These are phyloP conservation scores for Xylaria bambusicola DNA, from an alignment of 495 filamentous ascomycete genomes.

Conservation along the genomic window DNA sequence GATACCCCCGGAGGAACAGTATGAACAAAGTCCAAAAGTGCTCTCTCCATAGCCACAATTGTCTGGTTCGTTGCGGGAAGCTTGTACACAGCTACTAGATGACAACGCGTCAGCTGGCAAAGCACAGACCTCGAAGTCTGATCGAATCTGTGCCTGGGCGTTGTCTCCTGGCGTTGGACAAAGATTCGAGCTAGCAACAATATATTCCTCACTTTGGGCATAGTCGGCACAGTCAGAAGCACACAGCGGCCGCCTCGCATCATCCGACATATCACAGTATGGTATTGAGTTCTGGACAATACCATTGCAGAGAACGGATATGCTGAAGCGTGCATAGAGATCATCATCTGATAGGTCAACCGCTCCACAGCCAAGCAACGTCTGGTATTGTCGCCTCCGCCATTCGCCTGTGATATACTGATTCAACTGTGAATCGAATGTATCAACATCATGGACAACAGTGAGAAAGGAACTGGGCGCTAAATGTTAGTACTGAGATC, in stretches of 20 bases:
- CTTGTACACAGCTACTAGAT: constrained; percentile 71
- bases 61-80: constrained; percentile 74
- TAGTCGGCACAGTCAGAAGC: constrained; percentile 85
- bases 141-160: constrained; percentile 76
- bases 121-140: constrained; percentile 90
- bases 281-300: constrained; percentile 87
- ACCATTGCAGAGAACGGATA: constrained; percentile 88
- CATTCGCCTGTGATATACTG: constrained; percentile 63
- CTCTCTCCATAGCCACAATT: constrained; percentile 88
- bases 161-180: constrained; percentile 65
- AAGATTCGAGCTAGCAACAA: constrained; percentile 70
- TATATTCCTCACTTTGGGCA: constrained; percentile 83
- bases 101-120: constrained; percentile 75
- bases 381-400: constrained; percentile 53
- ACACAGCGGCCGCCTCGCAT: constrained; percentile 75
- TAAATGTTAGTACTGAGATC: constrained; percentile 4
- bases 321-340: constrained; percentile 92
- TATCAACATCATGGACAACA: constrained; percentile 70
- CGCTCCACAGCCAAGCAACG: constrained; percentile 76
- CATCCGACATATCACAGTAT: constrained; percentile 64
- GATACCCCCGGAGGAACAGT: constrained; percentile 76
- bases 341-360: constrained; percentile 56
- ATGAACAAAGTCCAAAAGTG: constrained; percentile 80
- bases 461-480: constrained; percentile 77
- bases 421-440: constrained; percentile 77